Conservation (phyloP, 805 yeast genomes). For the Wickerhamiella qilinensis region DNA sequence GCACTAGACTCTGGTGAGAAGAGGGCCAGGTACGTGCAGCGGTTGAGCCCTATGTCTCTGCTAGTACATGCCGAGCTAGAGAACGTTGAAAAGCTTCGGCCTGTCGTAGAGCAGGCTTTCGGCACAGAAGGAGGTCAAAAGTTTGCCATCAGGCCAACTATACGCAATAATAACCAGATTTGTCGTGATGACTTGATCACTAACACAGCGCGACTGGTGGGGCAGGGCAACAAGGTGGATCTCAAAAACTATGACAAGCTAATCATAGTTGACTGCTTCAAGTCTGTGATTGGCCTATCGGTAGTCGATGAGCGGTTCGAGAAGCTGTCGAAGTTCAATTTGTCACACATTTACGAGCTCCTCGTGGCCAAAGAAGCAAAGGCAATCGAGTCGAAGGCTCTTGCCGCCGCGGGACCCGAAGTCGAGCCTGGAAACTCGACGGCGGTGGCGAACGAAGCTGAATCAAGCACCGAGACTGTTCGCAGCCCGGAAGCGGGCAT, state of each 20-base stretch:
- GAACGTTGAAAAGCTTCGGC: slow-evolving; percentile 42
- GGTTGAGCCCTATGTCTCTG: slow-evolving; percentile 61
- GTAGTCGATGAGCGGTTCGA: slow-evolving; percentile 45
- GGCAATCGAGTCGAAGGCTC: background rate
- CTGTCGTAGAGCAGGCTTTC: slow-evolving; percentile 53
- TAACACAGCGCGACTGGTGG: slow-evolving; percentile 55
- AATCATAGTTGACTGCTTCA: slow-evolving; percentile 75
- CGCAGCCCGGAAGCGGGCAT: too few species aligned
- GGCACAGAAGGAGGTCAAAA: slow-evolving; percentile 30
- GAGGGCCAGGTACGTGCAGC: slow-evolving; percentile 61
- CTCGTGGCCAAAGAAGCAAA: slow-evolving; percentile 16
- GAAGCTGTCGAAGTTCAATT: slow-evolving; percentile 49
- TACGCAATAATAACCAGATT: slow-evolving; percentile 62
- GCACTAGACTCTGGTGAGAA: slow-evolving; percentile 30
- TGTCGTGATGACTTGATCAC: slow-evolving; percentile 59
- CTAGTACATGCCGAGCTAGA: slow-evolving; percentile 60
- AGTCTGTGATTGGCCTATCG: slow-evolving; percentile 74
- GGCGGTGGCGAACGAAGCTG: too few species aligned
- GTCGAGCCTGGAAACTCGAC: too few species aligned
- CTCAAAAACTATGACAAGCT: slow-evolving; percentile 64
- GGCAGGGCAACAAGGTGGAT: slow-evolving; percentile 62
- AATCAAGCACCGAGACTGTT: too few species aligned
- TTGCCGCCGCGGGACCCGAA: background rate
- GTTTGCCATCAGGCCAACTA: slow-evolving; percentile 70
- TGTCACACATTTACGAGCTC: slow-evolving; percentile 45